Conservation (phyloP, 306 rosid genomes). For the Cucumis hystrix region DNA sequence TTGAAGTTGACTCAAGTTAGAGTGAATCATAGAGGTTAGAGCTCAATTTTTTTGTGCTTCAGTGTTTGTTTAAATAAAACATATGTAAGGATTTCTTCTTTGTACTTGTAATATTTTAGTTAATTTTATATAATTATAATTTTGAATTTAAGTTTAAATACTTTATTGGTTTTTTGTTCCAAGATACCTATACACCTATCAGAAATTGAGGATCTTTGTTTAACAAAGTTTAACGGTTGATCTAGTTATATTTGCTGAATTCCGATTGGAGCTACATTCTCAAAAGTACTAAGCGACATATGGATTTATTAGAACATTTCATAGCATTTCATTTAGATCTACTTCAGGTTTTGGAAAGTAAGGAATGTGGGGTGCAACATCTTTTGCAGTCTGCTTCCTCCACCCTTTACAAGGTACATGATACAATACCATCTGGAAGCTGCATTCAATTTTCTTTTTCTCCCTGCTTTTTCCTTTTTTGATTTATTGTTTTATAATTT, state of each 20-base stretch:
- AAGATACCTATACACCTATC: neutral
- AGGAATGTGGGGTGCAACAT: conserved; percentile 50
- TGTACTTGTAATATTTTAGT: neutral
- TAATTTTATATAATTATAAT: too few relatives aligned
- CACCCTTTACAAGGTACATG: conserved; percentile 75
- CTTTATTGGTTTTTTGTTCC: too few relatives aligned
- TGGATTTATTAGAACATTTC: conserved; percentile 84
- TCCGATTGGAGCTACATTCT: conserved; percentile 64
- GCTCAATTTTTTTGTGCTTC: neutral
- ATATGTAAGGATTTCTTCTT: neutral
- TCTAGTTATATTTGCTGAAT: conserved; percentile 60
- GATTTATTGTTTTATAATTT: conserved; percentile 4
- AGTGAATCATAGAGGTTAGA: neutral
- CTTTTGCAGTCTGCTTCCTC: conserved; percentile 75
- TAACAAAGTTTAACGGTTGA: conserved; percentile 3
- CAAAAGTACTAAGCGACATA: conserved; percentile 62
- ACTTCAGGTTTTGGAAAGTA: conserved; percentile 62
- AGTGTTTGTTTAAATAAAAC: neutral
- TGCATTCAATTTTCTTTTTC: conserved; percentile 11
- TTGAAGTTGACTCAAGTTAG: neutral
- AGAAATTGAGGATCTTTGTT: neutral
- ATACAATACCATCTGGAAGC: conserved; percentile 2
- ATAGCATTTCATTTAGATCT: conserved; percentile 78
- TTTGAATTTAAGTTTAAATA: too few relatives aligned
- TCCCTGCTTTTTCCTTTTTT: too few relatives aligned